Conservation (phyloP, 2,329 filamentous ascomycete genomes). For the Daldinia sp. region DNA sequence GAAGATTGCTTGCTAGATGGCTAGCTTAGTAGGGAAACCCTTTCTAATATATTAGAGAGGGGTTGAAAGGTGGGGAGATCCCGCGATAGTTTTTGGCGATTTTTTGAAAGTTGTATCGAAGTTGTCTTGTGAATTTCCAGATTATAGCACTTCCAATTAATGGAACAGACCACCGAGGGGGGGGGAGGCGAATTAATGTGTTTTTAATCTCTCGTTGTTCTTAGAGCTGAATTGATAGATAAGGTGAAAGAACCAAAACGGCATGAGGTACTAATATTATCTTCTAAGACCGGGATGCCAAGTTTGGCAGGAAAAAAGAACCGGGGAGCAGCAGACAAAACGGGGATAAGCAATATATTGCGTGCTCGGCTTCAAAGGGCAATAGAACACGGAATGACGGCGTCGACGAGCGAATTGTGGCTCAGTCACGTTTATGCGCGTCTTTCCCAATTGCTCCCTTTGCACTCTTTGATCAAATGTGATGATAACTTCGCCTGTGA, state of each 20-base stretch:
- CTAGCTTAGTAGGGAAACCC: conserved; percentile 32
- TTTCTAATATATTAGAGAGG: conserved; percentile 32
- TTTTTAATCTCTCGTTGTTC: background rate
- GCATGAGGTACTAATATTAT: conserved; percentile 18
- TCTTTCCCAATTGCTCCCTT: conserved; percentile 29
- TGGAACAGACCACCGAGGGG: conserved; percentile 2
- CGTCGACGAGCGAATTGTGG: conserved; percentile 37
- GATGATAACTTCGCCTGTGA: conserved; percentile 26
- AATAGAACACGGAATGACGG: conserved; percentile 44
- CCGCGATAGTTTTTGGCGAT: conserved; percentile 2
- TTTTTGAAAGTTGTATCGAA: conserved; percentile 13
- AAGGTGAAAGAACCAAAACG: conserved; percentile 12
- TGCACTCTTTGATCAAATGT: conserved; percentile 23
- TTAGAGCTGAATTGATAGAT: conserved; percentile 9
- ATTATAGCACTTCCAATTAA: conserved; percentile 1
- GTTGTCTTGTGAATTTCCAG: conserved; percentile 15
- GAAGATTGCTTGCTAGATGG: conserved; percentile 13
- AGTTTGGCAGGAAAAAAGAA: conserved; percentile 26
- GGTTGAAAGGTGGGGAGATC: conserved; percentile 35
- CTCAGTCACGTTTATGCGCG: conserved; percentile 32
- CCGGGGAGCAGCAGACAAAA: conserved; percentile 18
- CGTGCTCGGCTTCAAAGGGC: conserved; percentile 38
- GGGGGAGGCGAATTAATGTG: conserved; percentile 13
- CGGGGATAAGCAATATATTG: conserved; percentile 33
- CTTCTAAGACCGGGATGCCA: conserved; percentile 29